phyloP scores from a whole-genome alignment of 768 basidiomycete species.

The Lactarius vividus region DNA sequence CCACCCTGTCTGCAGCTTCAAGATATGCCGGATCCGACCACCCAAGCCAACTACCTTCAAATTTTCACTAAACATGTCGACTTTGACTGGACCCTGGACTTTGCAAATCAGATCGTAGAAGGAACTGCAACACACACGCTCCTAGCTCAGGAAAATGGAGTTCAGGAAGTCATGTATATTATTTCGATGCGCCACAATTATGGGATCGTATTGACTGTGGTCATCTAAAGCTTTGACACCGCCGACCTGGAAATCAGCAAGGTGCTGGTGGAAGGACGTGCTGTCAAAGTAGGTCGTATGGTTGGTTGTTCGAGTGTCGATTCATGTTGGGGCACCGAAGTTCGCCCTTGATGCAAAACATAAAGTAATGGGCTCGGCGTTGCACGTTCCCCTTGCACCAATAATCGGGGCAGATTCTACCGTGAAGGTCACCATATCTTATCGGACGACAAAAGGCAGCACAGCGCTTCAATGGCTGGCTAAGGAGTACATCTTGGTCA shows the following conservation, averaged over 20 bases:
- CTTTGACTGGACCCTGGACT: slow-evolving; percentile 81
- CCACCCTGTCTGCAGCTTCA: background rate
- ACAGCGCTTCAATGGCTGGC: slow-evolving; percentile 55
- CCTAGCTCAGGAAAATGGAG: slow-evolving; percentile 48
- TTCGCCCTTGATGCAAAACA: slow-evolving; percentile 35
- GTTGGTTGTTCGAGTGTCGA: background rate
- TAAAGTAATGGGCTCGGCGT: slow-evolving; percentile 42
- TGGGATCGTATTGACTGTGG: background rate
- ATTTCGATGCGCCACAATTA: slow-evolving; percentile 28
- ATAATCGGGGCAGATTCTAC: slow-evolving; percentile 30
- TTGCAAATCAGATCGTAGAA: slow-evolving; percentile 51
- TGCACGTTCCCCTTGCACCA: slow-evolving; percentile 37
- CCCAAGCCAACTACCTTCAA: slow-evolving; percentile 76
- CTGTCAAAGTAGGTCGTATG: slow-evolving; percentile 43
- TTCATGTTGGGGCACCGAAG: slow-evolving; percentile 20
- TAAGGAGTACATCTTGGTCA: slow-evolving; percentile 35
- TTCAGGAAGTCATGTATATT: slow-evolving; percentile 57
- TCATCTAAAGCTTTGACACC: slow-evolving; percentile 62
- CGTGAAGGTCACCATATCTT: slow-evolving; percentile 43
- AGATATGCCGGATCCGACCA: slow-evolving; percentile 55
- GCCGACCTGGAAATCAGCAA: slow-evolving; percentile 58
- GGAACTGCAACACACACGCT: slow-evolving; percentile 69
- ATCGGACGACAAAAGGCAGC: slow-evolving; percentile 45
- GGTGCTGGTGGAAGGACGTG: slow-evolving; percentile 51
- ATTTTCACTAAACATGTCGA: slow-evolving; percentile 64